A percentile compares a stretch with the other conserved stretches of the same genome.
Conservation (phyloP, 1,139 yeast genomes). For the Ashbya aceris region DNA sequence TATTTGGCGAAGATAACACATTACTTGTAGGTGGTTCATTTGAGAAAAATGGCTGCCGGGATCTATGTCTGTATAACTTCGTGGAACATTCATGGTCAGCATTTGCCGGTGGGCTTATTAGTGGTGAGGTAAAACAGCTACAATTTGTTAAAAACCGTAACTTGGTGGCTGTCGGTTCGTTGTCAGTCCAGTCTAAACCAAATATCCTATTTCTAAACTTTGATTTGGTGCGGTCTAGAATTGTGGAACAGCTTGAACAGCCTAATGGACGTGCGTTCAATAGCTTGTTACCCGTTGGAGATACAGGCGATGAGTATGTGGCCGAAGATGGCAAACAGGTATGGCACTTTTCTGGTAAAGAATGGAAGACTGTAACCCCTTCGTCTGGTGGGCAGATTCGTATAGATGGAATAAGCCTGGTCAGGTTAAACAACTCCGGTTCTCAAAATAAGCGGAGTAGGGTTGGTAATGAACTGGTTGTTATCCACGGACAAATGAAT, state of each 20-base stretch:
- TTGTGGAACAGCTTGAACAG: neutral
- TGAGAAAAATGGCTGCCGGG: constrained; percentile 52
- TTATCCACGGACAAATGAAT: constrained; percentile 55
- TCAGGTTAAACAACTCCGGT: neutral
- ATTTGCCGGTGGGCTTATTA: constrained; percentile 32
- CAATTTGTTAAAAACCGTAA: constrained; percentile 42
- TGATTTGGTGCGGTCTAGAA: neutral
- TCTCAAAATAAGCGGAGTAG: constrained; percentile 4
- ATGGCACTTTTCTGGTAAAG: constrained; percentile 1
- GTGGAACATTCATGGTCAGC: constrained; percentile 47
- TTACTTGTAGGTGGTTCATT: constrained; percentile 75
- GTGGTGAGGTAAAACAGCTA: constrained; percentile 50
- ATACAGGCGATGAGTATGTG: neutral
- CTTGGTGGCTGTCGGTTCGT: constrained; percentile 56
- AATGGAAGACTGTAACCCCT: constrained; percentile 11
- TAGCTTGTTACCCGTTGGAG: neutral
- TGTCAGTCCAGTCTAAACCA: constrained; percentile 18
- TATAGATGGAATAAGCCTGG: constrained; percentile 1
- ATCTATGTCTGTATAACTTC: constrained; percentile 61
- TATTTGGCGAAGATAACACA: constrained; percentile 40
- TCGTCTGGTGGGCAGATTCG: constrained; percentile 1
- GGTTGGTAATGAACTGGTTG: constrained; percentile 38
- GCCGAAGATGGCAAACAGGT: neutral
- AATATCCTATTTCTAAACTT: neutral
- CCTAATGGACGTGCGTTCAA: neutral